Percentiles rank a stretch among this genome's conserved stretches.
Evolutionary conservation across 2,329 filamentous ascomycete species (phyloP).

Genomic region (Orbilia javanica): DNA sequence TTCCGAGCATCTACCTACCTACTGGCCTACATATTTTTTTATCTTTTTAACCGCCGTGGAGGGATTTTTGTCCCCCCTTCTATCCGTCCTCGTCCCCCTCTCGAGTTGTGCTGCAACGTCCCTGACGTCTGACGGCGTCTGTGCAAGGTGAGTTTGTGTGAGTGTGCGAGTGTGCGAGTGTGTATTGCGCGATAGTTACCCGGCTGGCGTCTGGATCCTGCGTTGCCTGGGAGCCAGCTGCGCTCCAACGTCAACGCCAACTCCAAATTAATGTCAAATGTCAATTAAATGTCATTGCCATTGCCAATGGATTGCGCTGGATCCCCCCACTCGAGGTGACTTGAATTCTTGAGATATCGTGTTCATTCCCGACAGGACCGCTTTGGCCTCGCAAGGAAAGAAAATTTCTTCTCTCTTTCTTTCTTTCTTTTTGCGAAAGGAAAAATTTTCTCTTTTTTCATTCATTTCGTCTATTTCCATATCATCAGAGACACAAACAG

Average conservation of each 20-base stretch:
- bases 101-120: slow-evolving; percentile 4
- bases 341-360: neutral
- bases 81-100: too few relatives aligned
- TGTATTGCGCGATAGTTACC: slow-evolving; percentile 21
- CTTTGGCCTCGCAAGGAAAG: neutral
- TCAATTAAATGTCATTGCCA: neutral
- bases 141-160: slow-evolving; percentile 47
- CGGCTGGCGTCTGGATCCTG: too few relatives aligned
- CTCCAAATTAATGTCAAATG: too few relatives aligned
- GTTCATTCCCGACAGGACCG: slow-evolving; percentile 2
- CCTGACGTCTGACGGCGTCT: slow-evolving; percentile 34
- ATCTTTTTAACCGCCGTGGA: slow-evolving; percentile 31
- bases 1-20: neutral
- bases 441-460: slow-evolving; percentile 20
- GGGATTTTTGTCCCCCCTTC: neutral
- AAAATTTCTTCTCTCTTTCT: neutral
- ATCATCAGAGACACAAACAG: slow-evolving; percentile 26
- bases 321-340: neutral
- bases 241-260: too few relatives aligned
- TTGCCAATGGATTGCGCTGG: too few relatives aligned
- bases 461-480: slow-evolving; percentile 10
- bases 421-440: neutral
- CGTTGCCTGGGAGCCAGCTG: too few relatives aligned
- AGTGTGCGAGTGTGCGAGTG: neutral
- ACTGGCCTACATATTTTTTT: neutral